Percentiles rank a stretch among this genome's conserved stretches.
These are phyloP conservation scores for Entomophthora muscae DNA, from an alignment of 371 early-diverging fungal species.

Conservation along the genomic window DNA sequence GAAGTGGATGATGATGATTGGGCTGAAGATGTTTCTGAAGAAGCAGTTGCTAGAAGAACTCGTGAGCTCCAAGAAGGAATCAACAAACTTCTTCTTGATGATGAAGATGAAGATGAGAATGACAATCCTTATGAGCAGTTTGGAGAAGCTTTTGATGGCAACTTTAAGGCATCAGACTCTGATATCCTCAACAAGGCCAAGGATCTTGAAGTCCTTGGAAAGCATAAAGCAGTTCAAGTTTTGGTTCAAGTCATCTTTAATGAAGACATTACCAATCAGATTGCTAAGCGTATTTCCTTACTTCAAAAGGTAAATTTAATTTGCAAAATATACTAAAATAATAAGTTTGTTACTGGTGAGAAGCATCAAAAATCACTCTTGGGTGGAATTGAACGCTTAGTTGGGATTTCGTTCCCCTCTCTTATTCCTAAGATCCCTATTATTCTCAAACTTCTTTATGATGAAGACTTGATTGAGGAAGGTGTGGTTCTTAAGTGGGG, in stretches of 20 bases:
- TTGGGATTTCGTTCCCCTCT: conserved; percentile 42
- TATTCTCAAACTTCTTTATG: conserved; percentile 77
- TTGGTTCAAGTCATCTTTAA: conserved; percentile 54
- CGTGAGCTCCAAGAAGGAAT: conserved; percentile 29
- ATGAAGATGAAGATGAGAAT: conserved; percentile 42
- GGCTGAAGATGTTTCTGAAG: conserved; percentile 62
- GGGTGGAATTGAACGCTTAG: conserved; percentile 82
- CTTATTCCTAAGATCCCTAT: conserved; percentile 53
- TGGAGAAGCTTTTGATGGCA: conserved; percentile 41
- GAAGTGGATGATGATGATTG: conserved; percentile 66
- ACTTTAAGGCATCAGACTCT: conserved; percentile 29
- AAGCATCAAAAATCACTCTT: conserved; percentile 77
- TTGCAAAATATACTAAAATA: background rate
- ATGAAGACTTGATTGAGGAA: conserved; percentile 81
- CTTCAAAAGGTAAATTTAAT: conserved; percentile 22
- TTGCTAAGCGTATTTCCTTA: conserved; percentile 40
- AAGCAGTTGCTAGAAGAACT: conserved; percentile 61
- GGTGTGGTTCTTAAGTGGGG: conserved; percentile 78
- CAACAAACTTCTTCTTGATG: conserved; percentile 26
- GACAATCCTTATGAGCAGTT: conserved; percentile 50
- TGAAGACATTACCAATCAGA: conserved; percentile 36
- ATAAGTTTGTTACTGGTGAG: conserved; percentile 45
- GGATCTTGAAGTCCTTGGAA: conserved; percentile 54
- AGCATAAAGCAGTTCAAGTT: conserved; percentile 55
- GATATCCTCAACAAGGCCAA: conserved; percentile 60